These are phyloP conservation scores for Pseudogymnoascus sp. DNA, from an alignment of 2,329 filamentous ascomycete genomes.

Conservation along the genomic window DNA sequence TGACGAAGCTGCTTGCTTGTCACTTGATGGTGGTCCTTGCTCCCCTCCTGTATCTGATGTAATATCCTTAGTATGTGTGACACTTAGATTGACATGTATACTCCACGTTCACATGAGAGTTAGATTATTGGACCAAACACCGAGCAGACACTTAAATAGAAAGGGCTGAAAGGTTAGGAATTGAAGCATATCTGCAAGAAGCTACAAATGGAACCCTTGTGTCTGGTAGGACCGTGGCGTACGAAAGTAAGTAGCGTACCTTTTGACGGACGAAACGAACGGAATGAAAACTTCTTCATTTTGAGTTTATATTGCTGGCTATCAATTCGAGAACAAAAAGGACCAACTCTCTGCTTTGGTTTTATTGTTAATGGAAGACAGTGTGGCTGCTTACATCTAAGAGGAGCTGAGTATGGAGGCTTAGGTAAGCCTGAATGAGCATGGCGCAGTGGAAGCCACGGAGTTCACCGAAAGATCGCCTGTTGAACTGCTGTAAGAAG, in stretches of 20 bases:
- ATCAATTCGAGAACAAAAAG: background rate
- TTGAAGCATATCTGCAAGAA: background rate
- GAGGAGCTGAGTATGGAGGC: background rate
- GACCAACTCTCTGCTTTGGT: background rate
- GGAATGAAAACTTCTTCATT: constrained; percentile 5
- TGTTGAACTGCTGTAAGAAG: background rate
- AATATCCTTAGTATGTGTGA: background rate
- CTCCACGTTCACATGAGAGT: background rate
- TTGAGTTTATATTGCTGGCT: background rate
- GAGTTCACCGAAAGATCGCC: background rate
- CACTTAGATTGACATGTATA: background rate
- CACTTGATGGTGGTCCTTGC: background rate
- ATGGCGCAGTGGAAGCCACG: background rate
- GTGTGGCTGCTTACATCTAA: background rate
- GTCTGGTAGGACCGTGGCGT: background rate
- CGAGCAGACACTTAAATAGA: background rate
- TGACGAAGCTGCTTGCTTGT: background rate
- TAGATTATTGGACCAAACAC: background rate
- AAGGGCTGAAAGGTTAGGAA: background rate
- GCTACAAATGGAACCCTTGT: background rate
- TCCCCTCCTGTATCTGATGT: background rate
- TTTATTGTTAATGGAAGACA: background rate
- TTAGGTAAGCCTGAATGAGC: background rate
- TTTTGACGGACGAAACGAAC: background rate
- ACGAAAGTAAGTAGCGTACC: background rate